A percentile compares a stretch with the other conserved stretches of the same genome.
These are phyloP conservation scores for Ramicandelaber brevisporus DNA, from an alignment of 192 early-diverging fungal species.

Conservation along the genomic window DNA sequence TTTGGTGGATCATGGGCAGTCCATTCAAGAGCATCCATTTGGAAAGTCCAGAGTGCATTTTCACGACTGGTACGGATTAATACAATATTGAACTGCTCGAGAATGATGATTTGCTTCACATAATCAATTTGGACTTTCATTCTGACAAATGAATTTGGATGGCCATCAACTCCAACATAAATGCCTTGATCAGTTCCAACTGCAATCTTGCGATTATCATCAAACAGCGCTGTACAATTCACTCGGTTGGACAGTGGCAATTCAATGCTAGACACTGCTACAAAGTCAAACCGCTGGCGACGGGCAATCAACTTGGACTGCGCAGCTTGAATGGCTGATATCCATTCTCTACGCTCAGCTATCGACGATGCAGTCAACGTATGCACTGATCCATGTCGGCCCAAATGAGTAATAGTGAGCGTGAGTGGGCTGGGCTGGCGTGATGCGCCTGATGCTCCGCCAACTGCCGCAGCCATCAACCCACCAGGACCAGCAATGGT, in stretches of 20 bases:
- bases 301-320: slow-evolving; percentile 18
- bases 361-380: slow-evolving; percentile 51
- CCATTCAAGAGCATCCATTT: slow-evolving; percentile 23
- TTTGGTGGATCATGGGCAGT: no score
- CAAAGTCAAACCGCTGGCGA: slow-evolving; percentile 19
- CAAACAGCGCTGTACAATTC: slow-evolving; percentile 21
- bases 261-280: slow-evolving; percentile 10
- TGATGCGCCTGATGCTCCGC: no score
- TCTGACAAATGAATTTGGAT: slow-evolving; percentile 17
- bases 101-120: slow-evolving; percentile 65
- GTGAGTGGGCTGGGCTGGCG: no score
- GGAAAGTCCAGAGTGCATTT: slow-evolving; percentile 22
- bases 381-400: slow-evolving; percentile 34
- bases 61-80: slow-evolving; percentile 56
- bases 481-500: no score
- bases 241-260: slow-evolving; percentile 18
- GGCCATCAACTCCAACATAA: slow-evolving; percentile 38
- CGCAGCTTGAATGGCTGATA: slow-evolving; percentile 38
- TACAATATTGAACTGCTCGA: slow-evolving; percentile 54
- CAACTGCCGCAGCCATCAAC: no score
- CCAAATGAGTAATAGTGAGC: slow-evolving; percentile 47
- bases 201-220: slow-evolving; percentile 33
- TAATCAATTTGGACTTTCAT: slow-evolving; percentile 41
- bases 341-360: slow-evolving; percentile 57
- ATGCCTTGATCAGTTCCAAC: slow-evolving; percentile 72